Percentiles rank a stretch among this genome's conserved stretches.
Conservation (phyloP, 2,329 filamentous ascomycete species). For the Emergomyces pasteurianus region DNA sequence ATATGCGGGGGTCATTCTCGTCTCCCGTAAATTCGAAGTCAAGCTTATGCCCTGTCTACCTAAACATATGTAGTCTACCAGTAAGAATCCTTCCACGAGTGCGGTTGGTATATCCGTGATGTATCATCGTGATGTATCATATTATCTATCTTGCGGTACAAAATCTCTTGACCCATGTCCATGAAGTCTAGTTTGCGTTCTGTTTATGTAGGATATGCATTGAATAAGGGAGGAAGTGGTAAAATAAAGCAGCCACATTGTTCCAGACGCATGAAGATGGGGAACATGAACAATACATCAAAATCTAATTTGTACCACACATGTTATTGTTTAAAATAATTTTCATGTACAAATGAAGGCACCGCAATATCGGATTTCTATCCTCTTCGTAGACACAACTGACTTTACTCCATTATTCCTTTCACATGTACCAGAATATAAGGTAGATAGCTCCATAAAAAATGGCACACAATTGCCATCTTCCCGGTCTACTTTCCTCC, state of each 20-base stretch:
- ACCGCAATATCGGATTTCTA: background rate
- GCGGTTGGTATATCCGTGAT: background rate
- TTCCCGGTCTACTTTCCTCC: conserved; percentile 3
- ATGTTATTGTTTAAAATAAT: background rate
- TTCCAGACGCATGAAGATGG: too few species aligned
- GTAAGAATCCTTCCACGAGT: too few species aligned
- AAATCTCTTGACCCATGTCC: background rate
- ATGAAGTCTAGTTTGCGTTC: background rate
- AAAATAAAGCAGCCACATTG: background rate
- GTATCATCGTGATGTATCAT: too few species aligned
- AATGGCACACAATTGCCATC: background rate
- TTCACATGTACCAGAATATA: background rate
- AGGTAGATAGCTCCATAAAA: background rate
- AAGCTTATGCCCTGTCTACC: background rate
- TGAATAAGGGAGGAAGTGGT: background rate
- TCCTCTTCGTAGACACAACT: background rate
- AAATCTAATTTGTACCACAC: background rate
- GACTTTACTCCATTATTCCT: background rate
- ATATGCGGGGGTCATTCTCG: too few species aligned
- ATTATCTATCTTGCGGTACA: background rate
- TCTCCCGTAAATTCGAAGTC: background rate
- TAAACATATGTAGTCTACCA: background rate
- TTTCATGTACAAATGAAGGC: background rate
- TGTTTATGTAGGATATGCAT: background rate
- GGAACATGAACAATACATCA: background rate